Evolutionary conservation across 805 yeast species (phyloP), one percentile per base, ranked within the genome.

Genomic region (Debaryomyces castellii): DNA sequence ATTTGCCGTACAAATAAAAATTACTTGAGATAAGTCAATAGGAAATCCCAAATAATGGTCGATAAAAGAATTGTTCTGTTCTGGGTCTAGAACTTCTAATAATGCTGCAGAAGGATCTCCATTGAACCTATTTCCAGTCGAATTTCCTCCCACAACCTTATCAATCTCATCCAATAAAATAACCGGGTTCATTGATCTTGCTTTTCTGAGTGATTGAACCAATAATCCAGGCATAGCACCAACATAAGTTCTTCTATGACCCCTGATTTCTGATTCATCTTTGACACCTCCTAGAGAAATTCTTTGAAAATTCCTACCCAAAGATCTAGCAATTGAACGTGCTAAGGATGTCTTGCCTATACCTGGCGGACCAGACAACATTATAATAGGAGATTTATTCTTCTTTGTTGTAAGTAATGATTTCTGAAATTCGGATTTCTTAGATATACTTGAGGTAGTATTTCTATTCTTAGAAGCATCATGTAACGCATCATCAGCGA

Each of bases 91-190:
- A 1, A 89, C 91, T 63, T 89, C 97, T 48, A 89, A 73, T 54
- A 89, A 71, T 0, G 96, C 96, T 28, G 96, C 95, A 14, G 90
- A 85, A 1, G 96, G 96, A 57, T 89, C 96, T 8, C 97, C 96
- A 54, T 83, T 83, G 33, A 77, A 66, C 50, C 73, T 71, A 40
- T 64, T 66, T 3, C 62, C 67, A 18, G 73, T 71, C 42, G 64
- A 67, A 25, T 67, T 62, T 17, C 81, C 81, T 25, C 85, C 85
- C 47, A 80, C 71, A 4, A 87, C 78, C 62, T 89, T 89, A 64
- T 89, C 96, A 49, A 89, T 83, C 62, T 89, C 96, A 64, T 89
- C 96, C 41, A 89, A 68, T 41, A 89, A 69, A 46, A 89, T 83
- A 16, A 89, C 87, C 0, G 96, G 96, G 55, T 87, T 87, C 85